These are phyloP conservation scores for Erythrobasidium yunnanense DNA, from an alignment of 768 basidiomycete species.

Conservation along the genomic window DNA sequence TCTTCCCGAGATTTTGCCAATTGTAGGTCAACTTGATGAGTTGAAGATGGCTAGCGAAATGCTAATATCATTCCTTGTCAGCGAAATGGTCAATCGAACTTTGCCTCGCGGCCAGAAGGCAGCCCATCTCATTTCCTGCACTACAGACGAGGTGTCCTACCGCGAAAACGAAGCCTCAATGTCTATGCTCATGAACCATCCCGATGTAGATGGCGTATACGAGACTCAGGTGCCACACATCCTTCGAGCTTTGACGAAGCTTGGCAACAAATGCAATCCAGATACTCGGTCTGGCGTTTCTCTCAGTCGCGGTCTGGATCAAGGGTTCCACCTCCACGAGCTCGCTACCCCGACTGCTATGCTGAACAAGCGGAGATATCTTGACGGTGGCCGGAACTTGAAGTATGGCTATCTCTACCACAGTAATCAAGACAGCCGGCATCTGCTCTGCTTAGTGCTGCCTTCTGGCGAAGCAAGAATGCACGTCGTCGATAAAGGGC, in stretches of 20 bases:
- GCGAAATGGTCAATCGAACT: conserved; percentile 60
- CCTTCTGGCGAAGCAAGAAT: conserved; percentile 60
- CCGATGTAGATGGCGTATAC: conserved; percentile 87
- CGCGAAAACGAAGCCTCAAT: conserved; percentile 80
- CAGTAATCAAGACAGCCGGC: conserved; percentile 60
- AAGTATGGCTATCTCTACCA: conserved; percentile 86
- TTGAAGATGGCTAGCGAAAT: background rate
- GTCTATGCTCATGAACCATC: conserved; percentile 79
- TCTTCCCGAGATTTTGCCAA: conserved; percentile 48
- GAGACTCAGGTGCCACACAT: conserved; percentile 84
- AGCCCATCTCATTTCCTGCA: conserved; percentile 68
- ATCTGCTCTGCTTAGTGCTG: conserved; percentile 78
- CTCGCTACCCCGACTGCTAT: conserved; percentile 56
- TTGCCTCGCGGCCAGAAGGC: conserved; percentile 69
- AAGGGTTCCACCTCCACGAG: conserved; percentile 72
- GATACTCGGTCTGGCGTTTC: conserved; percentile 55
- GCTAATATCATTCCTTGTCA: background rate
- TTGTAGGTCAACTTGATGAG: background rate
- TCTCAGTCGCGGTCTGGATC: conserved; percentile 67
- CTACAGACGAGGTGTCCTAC: conserved; percentile 72
- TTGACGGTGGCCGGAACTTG: conserved; percentile 56
- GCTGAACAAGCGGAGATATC: conserved; percentile 57
- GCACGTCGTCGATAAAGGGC: conserved; percentile 81
- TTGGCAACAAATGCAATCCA: conserved; percentile 71
- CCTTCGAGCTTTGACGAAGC: conserved; percentile 64